These are phyloP conservation scores for Alternaria gaisen DNA, from an alignment of 2,329 filamentous ascomycete species.

Conservation along the genomic window DNA sequence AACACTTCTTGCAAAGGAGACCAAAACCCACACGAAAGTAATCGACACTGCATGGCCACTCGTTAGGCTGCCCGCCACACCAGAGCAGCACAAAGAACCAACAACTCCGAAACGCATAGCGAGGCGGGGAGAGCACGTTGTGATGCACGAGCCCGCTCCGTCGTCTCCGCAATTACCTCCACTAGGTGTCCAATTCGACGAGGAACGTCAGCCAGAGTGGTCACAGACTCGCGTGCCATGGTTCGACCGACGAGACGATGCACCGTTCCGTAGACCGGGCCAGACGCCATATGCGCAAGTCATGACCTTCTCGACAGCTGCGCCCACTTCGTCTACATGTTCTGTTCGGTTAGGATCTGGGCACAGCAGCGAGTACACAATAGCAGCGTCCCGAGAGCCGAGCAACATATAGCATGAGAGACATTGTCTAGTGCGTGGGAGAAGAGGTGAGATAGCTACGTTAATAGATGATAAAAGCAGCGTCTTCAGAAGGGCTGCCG, in stretches of 20 bases:
- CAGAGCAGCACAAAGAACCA: background rate
- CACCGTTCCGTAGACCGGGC: slow-evolving; percentile 5
- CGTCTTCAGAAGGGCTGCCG: background rate
- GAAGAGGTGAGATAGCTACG: background rate
- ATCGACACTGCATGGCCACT: background rate
- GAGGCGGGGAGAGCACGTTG: background rate
- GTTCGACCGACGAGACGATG: slow-evolving; percentile 1
- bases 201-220: slow-evolving; percentile 8
- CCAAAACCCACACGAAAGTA: background rate
- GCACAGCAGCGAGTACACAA: background rate
- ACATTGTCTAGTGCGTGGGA: background rate
- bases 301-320: background rate
- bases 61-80: background rate
- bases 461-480: background rate
- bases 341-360: background rate
- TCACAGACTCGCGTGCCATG: slow-evolving; percentile 5
- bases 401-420: background rate
- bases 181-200: background rate
- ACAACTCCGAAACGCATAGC: background rate
- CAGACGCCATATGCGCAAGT: background rate
- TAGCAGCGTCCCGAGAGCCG: background rate
- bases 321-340: background rate
- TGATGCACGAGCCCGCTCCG: background rate
- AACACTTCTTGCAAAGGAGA: background rate
- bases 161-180: background rate